Conservation (phyloP, 352 stramenopile genomes). For the Phytophthora multivora region DNA sequence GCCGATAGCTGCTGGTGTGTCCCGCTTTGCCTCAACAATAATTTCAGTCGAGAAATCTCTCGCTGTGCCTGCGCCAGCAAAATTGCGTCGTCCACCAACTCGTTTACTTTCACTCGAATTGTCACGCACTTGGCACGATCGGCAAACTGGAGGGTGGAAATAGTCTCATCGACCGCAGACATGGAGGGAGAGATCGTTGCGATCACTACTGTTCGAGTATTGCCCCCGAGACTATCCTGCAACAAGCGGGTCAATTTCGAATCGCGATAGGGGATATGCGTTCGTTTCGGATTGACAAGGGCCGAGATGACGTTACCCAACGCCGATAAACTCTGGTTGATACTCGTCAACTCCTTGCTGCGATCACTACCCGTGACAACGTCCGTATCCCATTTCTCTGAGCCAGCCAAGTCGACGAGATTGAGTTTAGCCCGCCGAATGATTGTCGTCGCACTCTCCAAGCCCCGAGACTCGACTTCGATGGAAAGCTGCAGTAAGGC, state of each 20-base stretch:
- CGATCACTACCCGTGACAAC: slow-evolving; percentile 69
- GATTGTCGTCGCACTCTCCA: slow-evolving; percentile 71
- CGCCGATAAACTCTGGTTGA: slow-evolving; percentile 92
- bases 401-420: slow-evolving; percentile 92
- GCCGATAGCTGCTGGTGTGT: slow-evolving; percentile 37
- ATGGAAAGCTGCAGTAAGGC: slow-evolving; percentile 84
- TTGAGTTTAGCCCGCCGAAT: slow-evolving; percentile 88
- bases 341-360: slow-evolving; percentile 90
- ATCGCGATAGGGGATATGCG: slow-evolving; percentile 96
- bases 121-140: slow-evolving; percentile 83
- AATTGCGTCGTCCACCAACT: slow-evolving; percentile 83
- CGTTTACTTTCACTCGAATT: slow-evolving; percentile 78
- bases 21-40: slow-evolving; percentile 57
- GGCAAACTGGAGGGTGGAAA: slow-evolving; percentile 91
- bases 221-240: slow-evolving; percentile 83
- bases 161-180: slow-evolving; percentile 83
- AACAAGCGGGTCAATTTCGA: slow-evolving; percentile 96
- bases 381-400: slow-evolving; percentile 90
- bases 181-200: slow-evolving; percentile 87
- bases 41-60: slow-evolving; percentile 69
- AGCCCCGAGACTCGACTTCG: slow-evolving; percentile 76
- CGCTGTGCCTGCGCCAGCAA: slow-evolving; percentile 71
- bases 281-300: slow-evolving; percentile 66
- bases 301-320: slow-evolving; percentile 91
- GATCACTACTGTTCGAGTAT: slow-evolving; percentile 90